phyloP scores from a whole-genome alignment of 164 flowering plant species.

The Sextonia rubra region DNA sequence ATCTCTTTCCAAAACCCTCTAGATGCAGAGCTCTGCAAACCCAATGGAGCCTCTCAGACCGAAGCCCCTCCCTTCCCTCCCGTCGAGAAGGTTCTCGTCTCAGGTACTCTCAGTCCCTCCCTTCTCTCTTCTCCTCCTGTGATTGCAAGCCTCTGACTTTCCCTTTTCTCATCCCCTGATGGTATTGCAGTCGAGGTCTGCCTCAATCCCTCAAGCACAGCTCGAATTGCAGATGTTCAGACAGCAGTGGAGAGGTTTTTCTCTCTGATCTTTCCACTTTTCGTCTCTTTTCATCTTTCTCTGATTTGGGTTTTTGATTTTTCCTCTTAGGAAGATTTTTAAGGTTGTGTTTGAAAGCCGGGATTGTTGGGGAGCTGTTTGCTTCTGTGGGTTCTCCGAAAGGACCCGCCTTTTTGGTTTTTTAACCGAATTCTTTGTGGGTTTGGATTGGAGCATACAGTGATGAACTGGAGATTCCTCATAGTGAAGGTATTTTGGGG shows the following conservation, averaged over 20 bases:
- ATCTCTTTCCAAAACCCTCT: slow-evolving; percentile 31
- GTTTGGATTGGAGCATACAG: no score
- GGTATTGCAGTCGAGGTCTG: slow-evolving; percentile 77
- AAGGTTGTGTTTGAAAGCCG: neutral
- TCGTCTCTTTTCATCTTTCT: neutral
- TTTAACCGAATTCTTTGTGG: no score
- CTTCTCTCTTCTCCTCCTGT: neutral
- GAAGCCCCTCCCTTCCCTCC: slow-evolving; percentile 24
- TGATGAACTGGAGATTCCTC: no score
- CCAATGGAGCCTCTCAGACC: slow-evolving; percentile 22
- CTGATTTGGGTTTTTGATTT: no score
- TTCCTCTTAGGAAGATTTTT: neutral
- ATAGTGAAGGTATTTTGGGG: no score
- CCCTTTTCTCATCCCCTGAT: neutral
- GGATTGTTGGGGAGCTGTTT: no score
- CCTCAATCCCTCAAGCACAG: slow-evolving; percentile 77
- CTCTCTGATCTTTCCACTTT: neutral
- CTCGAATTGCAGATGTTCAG: slow-evolving; percentile 62
- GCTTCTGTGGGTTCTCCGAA: no score
- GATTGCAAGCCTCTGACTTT: neutral
- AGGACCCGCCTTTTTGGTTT: no score
- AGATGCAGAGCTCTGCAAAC: slow-evolving; percentile 15
- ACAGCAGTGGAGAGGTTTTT: slow-evolving; percentile 70
- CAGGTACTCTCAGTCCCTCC: slow-evolving; percentile 41
- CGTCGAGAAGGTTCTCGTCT: slow-evolving; percentile 63